Conservation (phyloP, 805 yeast genomes). For the Metschnikowia gelsemii region DNA sequence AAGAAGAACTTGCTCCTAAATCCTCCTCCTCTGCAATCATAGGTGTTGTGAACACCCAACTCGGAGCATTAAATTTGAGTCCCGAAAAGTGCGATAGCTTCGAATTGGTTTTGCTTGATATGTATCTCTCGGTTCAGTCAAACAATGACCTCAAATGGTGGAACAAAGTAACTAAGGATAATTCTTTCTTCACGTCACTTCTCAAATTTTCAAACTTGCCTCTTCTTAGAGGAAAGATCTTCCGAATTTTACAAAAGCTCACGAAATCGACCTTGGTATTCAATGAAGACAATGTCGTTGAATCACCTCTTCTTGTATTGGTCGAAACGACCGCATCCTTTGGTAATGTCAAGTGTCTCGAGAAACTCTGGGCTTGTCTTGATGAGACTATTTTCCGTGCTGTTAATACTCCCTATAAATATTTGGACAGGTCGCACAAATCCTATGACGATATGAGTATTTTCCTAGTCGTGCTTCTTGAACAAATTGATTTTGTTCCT, state of each 20-base stretch:
- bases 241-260: conserved; percentile 16
- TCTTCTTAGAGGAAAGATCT: conserved; percentile 12
- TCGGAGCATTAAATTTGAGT: conserved; percentile 4
- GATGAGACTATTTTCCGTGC: conserved; percentile 77
- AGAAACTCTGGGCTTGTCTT: conserved; percentile 56
- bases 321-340: conserved; percentile 44
- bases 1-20: conserved; percentile 20
- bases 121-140: conserved; percentile 52
- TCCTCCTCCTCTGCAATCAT: conserved; percentile 22
- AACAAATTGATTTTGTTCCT: conserved; percentile 61
- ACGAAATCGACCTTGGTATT: conserved; percentile 16
- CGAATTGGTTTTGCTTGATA: conserved; percentile 59
- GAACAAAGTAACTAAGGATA: conserved; percentile 45
- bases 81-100: conserved; percentile 42
- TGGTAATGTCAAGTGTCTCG: conserved; percentile 9
- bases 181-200: conserved; percentile 68
- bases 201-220: conserved; percentile 41
- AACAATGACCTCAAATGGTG: conserved; percentile 80
- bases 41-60: conserved; percentile 8
- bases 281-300: conserved; percentile 33
- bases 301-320: conserved; percentile 56
- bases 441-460: conserved; percentile 35
- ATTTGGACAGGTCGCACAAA: conserved; percentile 55
- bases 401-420: conserved; percentile 77
- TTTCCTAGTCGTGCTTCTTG: conserved; percentile 45